Evolutionary conservation across 176 grass and related monocot species (phyloP), one percentile per base, ranked within the genome.

Genomic region (Triticum turgidum): DNA sequence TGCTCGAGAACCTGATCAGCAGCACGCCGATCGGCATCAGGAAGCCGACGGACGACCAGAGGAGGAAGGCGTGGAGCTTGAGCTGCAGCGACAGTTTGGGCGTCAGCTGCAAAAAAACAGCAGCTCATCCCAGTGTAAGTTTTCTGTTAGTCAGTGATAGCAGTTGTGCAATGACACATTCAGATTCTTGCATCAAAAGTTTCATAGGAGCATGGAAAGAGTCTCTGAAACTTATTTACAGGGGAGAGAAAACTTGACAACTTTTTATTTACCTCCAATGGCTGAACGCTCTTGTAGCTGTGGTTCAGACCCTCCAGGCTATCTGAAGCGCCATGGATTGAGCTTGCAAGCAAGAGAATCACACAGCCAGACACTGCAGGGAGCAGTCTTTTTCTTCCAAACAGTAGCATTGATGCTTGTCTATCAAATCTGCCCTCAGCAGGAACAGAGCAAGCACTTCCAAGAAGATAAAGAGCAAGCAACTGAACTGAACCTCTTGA

Each of bases 21-120:
- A 99, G 87, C 67, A 94, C 88, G 11, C 97, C 97, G 5, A 92
- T 33, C 18, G 92, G 97, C 92, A 99, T 97, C 81, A 99, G 83
- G 64, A 99, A 91, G 17, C 92, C 97, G 41, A 97, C 76, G 0
- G 97, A 99, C 58, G 83, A 91, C 94, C 97, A 99, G 20, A 97
- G 90, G 1, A 99, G 87, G 82, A 99, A 92, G 10, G 94, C 92
- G 41, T 99, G 97, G 32, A 97, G 64, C 77, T 85, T 96, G 73
- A 99, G 89, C 83, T 99, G 97, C 51, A 80, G 25, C 76, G 87
- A 96, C 9, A 93, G 88, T 77, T 93, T 84, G 20, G 90, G 92
- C 6, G 84, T 99, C 56, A 90, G 81, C 97, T 94, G 89, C 69
- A 70, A 69, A 47, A 73, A 44, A 78, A 41, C 4, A 52, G 20